Base-by-base conservation (phyloP, 345 rosid genomes). In the Xanthoceras sorbifolium region DNA sequence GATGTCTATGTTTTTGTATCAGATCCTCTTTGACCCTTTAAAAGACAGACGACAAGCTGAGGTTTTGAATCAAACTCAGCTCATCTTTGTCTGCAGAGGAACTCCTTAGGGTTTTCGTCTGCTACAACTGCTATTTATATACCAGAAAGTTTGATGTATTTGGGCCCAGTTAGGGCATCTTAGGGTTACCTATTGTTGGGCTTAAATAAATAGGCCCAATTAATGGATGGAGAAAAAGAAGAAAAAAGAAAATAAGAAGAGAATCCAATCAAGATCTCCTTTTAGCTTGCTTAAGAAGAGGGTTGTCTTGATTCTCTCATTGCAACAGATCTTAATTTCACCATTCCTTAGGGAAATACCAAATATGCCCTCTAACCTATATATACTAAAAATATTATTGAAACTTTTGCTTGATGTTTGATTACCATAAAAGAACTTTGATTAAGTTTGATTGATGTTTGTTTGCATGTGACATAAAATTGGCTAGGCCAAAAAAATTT, bases 1-100 rank as follows among this genome's bases (percentile, higher is more conserved):
- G 76, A 61, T 61, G 76, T 55, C 76, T 18, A 57, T n/a, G 20
- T 73, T n/a, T 73, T 73, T 4, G 40, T 73, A 42, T 73, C 68
- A 73, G 76, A 59, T 62, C 76, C 68, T 40, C 38, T 57, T 6
- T 10, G 3, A 22, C 0, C 0, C 32, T 55, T 34, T 34, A 17
- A 4, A 50, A 18, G 55, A 50, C 25, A 38, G 66, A 72, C 75
- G 25, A 3, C 25, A 48, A 59, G 66, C 67, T 52, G 23, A 72
- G 55, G 28, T 15, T 72, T 50, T 40, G 20, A 55, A 59, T 5
- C 42, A 1, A 40, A 36, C 75, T 59, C 75, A 5, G 66, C 68
- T 0, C 9, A 5, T 62, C 6, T 1, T 9, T 0, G 59, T 42
- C 76, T 20, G 59, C 12, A 44, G 76, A 73, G 76, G 68, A 73